Conservation (phyloP, 1,284 basidiomycete genomes). For the Leccinum subspadiceum region DNA sequence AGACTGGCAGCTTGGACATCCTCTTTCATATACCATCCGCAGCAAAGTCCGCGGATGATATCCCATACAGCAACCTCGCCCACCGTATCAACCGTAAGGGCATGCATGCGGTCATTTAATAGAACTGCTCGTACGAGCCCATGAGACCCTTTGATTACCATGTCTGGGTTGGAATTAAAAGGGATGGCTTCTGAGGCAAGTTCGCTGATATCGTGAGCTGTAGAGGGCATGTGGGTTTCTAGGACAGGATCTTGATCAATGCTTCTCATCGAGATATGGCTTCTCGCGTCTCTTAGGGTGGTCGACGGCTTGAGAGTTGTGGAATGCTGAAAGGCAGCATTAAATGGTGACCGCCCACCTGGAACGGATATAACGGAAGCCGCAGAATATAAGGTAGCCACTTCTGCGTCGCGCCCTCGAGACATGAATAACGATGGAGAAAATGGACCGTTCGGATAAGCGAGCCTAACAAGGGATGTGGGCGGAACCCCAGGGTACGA, state of each 20-base stretch:
- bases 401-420: slow-evolving; percentile 64
- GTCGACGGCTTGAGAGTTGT: slow-evolving; percentile 40
- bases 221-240: slow-evolving; percentile 54
- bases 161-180: slow-evolving; percentile 59
- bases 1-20: slow-evolving; percentile 62
- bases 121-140: slow-evolving; percentile 84
- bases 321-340: slow-evolving; percentile 32
- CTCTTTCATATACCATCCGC: slow-evolving; percentile 66
- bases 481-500: slow-evolving; percentile 57
- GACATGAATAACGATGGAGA: slow-evolving; percentile 33
- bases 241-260: slow-evolving; percentile 24
- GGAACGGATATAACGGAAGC: slow-evolving; percentile 75
- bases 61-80: slow-evolving; percentile 93
- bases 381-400: slow-evolving; percentile 82
- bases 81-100: slow-evolving; percentile 84
- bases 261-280: slow-evolving; percentile 19
- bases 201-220: slow-evolving; percentile 65
- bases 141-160: slow-evolving; percentile 72
- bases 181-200: slow-evolving; percentile 79
- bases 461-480: slow-evolving; percentile 74
- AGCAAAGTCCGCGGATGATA: slow-evolving; percentile 75
- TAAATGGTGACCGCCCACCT: slow-evolving; percentile 37
- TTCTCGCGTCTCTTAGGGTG: slow-evolving; percentile 25
- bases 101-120: slow-evolving; percentile 91
- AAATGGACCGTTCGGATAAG: slow-evolving; percentile 76